Conservation (phyloP, 441 rosid genomes). For the Hura crepitans region DNA sequence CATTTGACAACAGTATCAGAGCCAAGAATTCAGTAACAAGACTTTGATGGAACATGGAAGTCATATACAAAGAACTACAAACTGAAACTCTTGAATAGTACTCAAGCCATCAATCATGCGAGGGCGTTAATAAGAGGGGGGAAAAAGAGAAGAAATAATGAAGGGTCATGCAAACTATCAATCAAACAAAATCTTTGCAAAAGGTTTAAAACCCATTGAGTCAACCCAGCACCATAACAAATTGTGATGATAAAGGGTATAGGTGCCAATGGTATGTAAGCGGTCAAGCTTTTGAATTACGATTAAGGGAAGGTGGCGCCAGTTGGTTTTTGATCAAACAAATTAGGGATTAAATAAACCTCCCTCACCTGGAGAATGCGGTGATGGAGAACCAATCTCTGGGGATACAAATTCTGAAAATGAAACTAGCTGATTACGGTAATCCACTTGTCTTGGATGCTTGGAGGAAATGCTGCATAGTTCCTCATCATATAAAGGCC, state of each 20-base stretch:
- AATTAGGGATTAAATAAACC: not conserved
- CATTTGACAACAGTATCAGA: conserved; percentile 9
- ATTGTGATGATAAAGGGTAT: not conserved
- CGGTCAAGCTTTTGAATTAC: not conserved
- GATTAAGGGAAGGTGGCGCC: not conserved
- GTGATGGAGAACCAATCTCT: conserved; percentile 17
- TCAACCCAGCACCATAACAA: not conserved
- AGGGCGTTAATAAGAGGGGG: not conserved
- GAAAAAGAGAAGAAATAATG: not conserved
- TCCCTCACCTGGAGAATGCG: conserved; percentile 35
- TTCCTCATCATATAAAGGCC: conserved; percentile 42
- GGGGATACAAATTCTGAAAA: conserved; percentile 33
- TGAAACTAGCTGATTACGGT: conserved; percentile 27
- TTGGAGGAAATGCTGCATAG: conserved; percentile 32
- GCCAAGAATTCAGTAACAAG: not conserved
- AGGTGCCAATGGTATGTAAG: not conserved
- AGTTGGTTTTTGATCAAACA: not conserved
- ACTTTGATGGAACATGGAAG: not conserved
- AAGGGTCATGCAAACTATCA: not conserved
- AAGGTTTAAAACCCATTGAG: not conserved
- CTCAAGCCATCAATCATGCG: not conserved
- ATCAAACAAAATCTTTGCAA: not conserved
- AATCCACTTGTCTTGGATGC: conserved; percentile 37
- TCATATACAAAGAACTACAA: not conserved
- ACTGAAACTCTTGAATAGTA: not conserved